Evolutionary conservation across 345 rosid species (phyloP), one percentile per base, ranked within the genome.

Genomic region (Schrenkiella parvula): DNA sequence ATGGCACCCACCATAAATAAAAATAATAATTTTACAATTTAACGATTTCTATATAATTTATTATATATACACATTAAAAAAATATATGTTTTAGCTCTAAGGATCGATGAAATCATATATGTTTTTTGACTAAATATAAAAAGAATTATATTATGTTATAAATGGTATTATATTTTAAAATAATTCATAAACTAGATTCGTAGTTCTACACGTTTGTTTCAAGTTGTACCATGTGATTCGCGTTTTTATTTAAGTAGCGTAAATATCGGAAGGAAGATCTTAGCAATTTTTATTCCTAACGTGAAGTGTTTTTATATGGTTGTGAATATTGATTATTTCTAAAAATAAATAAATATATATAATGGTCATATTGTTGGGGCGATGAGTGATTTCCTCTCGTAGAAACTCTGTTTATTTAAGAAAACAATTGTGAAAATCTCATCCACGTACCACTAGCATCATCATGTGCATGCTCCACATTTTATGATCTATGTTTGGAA

Each of bases 121-220:
- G n/a, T 48, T 48, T 3, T 31, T 31, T 31, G 1, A 3, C 1
- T 3, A 23, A 23, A 23, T 1, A 23, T n/a, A 23, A 3, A 23
- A 23, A 23, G 25, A 23, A 23, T 23, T 23, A 1, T 23, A 23
- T 23, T 23, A 23, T 23, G 25, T 23, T 3, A 3, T 23, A 1
- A 15, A 5, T 54, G 14, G 5, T 10, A 10, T 34, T 17, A 29
- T 29, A 23, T 19, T 8, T 26, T 0, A 7, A 46, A 18, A 28
- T 28, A 14, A 9, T 14, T 22, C 15, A 6, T n/a, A 8, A 44
- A 55, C 9, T 55, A 14, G 59, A 28, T 57, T 50, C 10, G 35
- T 52, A 52, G 34, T 75, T 61, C 15, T 29, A 68, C 79, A 75
- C 74, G 74, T 75, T 75, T 68, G 68, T 61, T 42, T 42, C 32